A percentile compares a stretch with the other conserved stretches of the same genome.
Evolutionary conservation across 1,284 basidiomycete genomes (phyloP).

Genomic region (Boletus sp.): DNA sequence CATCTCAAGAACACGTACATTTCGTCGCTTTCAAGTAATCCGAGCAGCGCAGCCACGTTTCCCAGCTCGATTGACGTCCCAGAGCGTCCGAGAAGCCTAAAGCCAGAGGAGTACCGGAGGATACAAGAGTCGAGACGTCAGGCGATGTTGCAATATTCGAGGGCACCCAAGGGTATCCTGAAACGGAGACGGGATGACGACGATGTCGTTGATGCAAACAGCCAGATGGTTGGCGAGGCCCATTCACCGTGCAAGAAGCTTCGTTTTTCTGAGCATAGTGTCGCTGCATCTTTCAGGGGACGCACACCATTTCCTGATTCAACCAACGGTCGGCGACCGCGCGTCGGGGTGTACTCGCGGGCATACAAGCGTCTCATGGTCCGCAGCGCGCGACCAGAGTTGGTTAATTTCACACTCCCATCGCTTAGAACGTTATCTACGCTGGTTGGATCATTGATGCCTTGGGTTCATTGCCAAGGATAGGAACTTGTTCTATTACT

Average conservation of each 20-base stretch:
- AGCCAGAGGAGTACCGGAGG: conserved; percentile 22
- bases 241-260: conserved; percentile 21
- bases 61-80: conserved; percentile 24
- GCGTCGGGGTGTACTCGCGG: conserved; percentile 15
- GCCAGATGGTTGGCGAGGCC: background rate
- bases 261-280: conserved; percentile 22
- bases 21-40: conserved; percentile 22
- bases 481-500: background rate
- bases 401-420: conserved; percentile 30
- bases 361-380: conserved; percentile 14
- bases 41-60: conserved; percentile 13
- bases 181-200: conserved; percentile 29
- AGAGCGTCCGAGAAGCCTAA: conserved; percentile 19
- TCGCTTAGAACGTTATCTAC: conserved; percentile 29
- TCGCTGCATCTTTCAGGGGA: background rate
- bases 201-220: conserved; percentile 2
- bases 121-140: conserved; percentile 31
- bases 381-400: conserved; percentile 17
- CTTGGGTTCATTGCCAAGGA: conserved; percentile 27
- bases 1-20: conserved; percentile 31
- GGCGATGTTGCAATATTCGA: conserved; percentile 27
- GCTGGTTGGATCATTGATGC: conserved; percentile 31
- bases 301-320: conserved; percentile 18
- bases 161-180: conserved; percentile 28
- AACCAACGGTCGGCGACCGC: conserved; percentile 15